Conservation (phyloP, 2,329 filamentous ascomycete species). For the Fusarium verrucosum region DNA sequence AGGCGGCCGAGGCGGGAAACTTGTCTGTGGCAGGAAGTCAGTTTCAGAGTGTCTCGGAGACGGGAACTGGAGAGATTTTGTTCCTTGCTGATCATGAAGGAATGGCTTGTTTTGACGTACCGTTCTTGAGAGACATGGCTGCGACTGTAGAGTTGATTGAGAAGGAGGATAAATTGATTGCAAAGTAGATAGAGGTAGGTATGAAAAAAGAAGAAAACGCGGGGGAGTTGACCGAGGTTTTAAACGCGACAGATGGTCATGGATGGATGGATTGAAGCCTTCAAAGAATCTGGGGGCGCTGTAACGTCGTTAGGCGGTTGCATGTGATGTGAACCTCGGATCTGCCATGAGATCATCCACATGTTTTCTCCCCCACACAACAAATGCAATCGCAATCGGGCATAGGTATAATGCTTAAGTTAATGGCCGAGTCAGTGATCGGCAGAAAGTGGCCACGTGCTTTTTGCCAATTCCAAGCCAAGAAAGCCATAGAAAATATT, state of each 20-base stretch:
- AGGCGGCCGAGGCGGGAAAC: constrained; percentile 90
- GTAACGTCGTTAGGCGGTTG: constrained; percentile 13
- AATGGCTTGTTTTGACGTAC: constrained; percentile 55
- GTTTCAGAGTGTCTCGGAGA: background rate
- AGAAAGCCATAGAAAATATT: no score
- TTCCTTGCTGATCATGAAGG: background rate
- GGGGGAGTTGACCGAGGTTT: constrained; percentile 35
- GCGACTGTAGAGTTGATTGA: background rate
- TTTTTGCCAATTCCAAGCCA: constrained; percentile 4
- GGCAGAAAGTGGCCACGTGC: constrained; percentile 31
- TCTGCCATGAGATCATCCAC: constrained; percentile 30
- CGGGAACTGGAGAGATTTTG: background rate
- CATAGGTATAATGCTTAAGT: constrained; percentile 4
- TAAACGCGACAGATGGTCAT: constrained; percentile 26
- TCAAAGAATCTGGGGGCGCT: constrained; percentile 7
- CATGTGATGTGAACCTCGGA: constrained; percentile 34
- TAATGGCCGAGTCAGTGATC: constrained; percentile 23
- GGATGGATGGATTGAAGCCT: constrained; percentile 21
- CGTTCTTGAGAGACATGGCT: constrained; percentile 78
- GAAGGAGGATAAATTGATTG: background rate
- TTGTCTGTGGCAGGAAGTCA: constrained; percentile 61
- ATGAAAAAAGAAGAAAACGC: constrained; percentile 12
- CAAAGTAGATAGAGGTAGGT: constrained; percentile 1
- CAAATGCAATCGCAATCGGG: constrained; percentile 2
- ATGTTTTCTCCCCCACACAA: constrained; percentile 29